phyloP scores from a whole-genome alignment of 805 yeast species.

The Monosporozyma yasuniensis region DNA sequence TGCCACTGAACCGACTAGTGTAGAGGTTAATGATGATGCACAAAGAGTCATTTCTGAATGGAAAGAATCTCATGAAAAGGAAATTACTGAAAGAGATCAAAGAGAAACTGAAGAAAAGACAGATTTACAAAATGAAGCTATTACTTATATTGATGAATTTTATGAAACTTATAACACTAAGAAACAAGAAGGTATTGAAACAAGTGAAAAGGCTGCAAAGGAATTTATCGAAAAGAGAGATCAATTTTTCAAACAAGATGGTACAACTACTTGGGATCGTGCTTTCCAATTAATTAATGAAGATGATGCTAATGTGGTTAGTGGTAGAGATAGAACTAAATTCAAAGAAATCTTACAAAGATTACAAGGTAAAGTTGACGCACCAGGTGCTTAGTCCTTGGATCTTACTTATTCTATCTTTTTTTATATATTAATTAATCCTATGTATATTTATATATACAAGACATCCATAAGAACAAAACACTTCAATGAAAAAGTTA shows the following conservation, averaged over 20 bases:
- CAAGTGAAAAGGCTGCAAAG: conserved; percentile 58
- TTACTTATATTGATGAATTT: conserved; percentile 78
- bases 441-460: not conserved
- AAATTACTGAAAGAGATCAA: conserved; percentile 71
- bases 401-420: not conserved
- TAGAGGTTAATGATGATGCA: conserved; percentile 34
- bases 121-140: conserved; percentile 67
- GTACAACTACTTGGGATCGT: conserved; percentile 63
- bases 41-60: conserved; percentile 46
- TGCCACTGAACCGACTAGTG: conserved; percentile 24
- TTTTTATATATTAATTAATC: not conserved
- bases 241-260: conserved; percentile 63
- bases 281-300: conserved; percentile 42
- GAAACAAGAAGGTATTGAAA: conserved; percentile 58
- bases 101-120: conserved; percentile 53
- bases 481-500: too few species aligned
- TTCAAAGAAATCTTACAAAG: conserved; percentile 57
- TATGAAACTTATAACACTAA: conserved; percentile 84
- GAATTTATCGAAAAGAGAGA: conserved; percentile 69
- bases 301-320: conserved; percentile 37
- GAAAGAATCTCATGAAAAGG: conserved; percentile 73
- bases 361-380: conserved; percentile 59
- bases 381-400: conserved; percentile 57
- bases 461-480: not conserved
- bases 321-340: conserved; percentile 56